Conservation (phyloP, 2,329 filamentous ascomycete genomes). For the Madurella fahalii region DNA sequence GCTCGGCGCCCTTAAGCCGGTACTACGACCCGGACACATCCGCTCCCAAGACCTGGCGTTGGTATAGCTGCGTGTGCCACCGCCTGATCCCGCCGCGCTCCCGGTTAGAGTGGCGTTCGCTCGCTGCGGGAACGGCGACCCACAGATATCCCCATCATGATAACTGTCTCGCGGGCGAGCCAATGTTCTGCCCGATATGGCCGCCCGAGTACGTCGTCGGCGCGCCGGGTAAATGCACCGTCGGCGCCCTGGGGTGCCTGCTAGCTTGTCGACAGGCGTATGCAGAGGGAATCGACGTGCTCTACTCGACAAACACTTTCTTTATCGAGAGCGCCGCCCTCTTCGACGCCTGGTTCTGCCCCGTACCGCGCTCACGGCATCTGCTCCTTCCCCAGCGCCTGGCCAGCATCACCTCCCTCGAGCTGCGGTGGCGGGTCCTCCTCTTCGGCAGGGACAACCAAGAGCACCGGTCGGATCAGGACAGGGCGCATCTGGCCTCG, state of each 20-base stretch:
- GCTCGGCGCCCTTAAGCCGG: not conserved
- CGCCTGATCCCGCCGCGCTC: conserved; percentile 11
- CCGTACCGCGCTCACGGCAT: not conserved
- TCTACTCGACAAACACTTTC: conserved; percentile 30
- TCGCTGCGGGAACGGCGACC: not conserved
- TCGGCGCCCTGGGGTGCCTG: conserved; percentile 31
- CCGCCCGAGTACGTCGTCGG: not conserved
- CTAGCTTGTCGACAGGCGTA: conserved; percentile 30
- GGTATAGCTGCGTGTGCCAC: conserved; percentile 29
- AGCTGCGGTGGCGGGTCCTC: not conserved
- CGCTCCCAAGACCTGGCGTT: conserved; percentile 20
- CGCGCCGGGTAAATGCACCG: conserved; percentile 13
- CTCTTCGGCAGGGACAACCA: not conserved
- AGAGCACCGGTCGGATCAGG: not conserved
- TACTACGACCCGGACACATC: conserved; percentile 1
- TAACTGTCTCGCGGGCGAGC: conserved; percentile 15
- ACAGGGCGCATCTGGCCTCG: not conserved
- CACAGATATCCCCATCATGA: conserved; percentile 4
- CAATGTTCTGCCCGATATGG: conserved; percentile 5
- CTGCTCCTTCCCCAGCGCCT: conserved; percentile 1
- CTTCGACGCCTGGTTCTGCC: not conserved
- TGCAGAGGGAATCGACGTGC: conserved; percentile 28
- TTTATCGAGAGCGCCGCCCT: conserved; percentile 19
- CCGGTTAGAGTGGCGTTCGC: not conserved
- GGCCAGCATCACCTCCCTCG: conserved; percentile 1